A percentile compares a stretch with the other conserved stretches of the same genome.
Conservation (phyloP, 148 eudicot genomes). For the Talinum fruticosum region DNA sequence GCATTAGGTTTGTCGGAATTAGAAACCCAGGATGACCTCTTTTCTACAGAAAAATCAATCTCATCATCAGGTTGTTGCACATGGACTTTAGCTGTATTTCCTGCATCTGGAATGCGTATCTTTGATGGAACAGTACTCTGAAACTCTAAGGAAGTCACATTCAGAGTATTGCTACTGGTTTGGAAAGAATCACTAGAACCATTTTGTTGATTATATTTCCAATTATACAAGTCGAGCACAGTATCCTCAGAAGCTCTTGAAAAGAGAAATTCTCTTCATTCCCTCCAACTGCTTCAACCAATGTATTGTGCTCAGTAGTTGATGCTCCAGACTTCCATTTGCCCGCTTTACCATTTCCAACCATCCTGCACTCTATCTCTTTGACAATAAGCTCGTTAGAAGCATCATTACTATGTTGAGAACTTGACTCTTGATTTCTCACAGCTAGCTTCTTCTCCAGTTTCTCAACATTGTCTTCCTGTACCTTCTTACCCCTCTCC, state of each 20-base stretch:
- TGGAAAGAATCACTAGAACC: slow-evolving; percentile 40
- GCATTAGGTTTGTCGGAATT: slow-evolving; percentile 44
- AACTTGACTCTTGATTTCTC: slow-evolving; percentile 37
- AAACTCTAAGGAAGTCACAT: slow-evolving; percentile 28
- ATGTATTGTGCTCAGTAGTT: slow-evolving; percentile 29
- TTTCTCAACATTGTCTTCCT: slow-evolving; percentile 34
- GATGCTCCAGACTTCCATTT: slow-evolving; percentile 40
- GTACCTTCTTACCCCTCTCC: slow-evolving; percentile 30
- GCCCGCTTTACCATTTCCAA: slow-evolving; percentile 48
- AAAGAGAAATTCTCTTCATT: slow-evolving; percentile 48
- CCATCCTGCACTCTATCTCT: slow-evolving; percentile 72
- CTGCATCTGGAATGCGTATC: slow-evolving; percentile 38
- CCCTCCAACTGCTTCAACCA: slow-evolving; percentile 29
- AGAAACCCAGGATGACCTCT: slow-evolving; percentile 47
- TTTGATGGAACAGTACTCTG: slow-evolving; percentile 33
- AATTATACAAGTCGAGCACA: slow-evolving; percentile 63
- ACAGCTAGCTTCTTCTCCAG: slow-evolving; percentile 28
- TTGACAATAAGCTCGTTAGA: slow-evolving; percentile 83
- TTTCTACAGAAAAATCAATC: slow-evolving; percentile 34
- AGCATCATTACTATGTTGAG: slow-evolving; percentile 35
- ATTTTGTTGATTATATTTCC: slow-evolving; percentile 51
- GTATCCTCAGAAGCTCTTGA: slow-evolving; percentile 51
- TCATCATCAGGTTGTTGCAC: slow-evolving; percentile 50
- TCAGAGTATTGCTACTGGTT: slow-evolving; percentile 29
- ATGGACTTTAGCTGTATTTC: slow-evolving; percentile 27